Percentiles rank a stretch among this genome's conserved stretches.
Conservation (phyloP, 2,329 filamentous ascomycete species). For the Fusarium buxicola region DNA sequence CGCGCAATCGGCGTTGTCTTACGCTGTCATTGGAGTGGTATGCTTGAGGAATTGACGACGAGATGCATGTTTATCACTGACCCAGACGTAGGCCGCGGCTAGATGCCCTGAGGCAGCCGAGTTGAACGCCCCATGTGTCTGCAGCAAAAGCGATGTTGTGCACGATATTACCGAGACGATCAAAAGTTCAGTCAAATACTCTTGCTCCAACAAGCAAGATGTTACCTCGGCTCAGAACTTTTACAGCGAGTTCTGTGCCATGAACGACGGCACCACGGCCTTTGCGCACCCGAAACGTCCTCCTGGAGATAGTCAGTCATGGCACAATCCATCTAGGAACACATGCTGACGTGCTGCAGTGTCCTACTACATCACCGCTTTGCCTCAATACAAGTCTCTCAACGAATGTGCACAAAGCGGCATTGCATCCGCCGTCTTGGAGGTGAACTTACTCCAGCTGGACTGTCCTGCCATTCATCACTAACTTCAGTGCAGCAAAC, state of each 20-base stretch:
- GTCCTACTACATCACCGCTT: slow-evolving; percentile 66
- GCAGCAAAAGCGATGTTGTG: slow-evolving; percentile 63
- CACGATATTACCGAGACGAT: slow-evolving; percentile 56
- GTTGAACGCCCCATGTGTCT: slow-evolving; percentile 63
- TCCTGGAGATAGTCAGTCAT: slow-evolving; percentile 62
- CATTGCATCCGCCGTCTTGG: slow-evolving; percentile 56
- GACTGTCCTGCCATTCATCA: too few relatives aligned
- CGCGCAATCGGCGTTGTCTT: slow-evolving; percentile 46
- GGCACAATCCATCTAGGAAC: fast-evolving
- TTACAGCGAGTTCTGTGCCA: slow-evolving; percentile 64
- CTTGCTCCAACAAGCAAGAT: slow-evolving; percentile 60
- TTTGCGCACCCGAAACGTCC: slow-evolving; percentile 61
- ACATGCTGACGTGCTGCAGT: slow-evolving; percentile 49
- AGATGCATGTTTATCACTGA: slow-evolving; percentile 1
- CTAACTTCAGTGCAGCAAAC: slow-evolving; percentile 44
- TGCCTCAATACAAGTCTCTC: slow-evolving; percentile 59
- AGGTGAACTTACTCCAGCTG: slow-evolving; percentile 46
- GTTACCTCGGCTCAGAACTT: slow-evolving; percentile 62
- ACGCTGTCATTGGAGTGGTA: slow-evolving; percentile 49
- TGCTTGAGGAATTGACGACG: background rate
- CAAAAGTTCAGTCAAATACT: slow-evolving; percentile 55
- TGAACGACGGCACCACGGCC: slow-evolving; percentile 61
- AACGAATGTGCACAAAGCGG: slow-evolving; percentile 58
- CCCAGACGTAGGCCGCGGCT: slow-evolving; percentile 20
- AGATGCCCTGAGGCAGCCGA: slow-evolving; percentile 55